phyloP scores from a whole-genome alignment of 495 filamentous ascomycete species.

The Penicillium desertorum region DNA sequence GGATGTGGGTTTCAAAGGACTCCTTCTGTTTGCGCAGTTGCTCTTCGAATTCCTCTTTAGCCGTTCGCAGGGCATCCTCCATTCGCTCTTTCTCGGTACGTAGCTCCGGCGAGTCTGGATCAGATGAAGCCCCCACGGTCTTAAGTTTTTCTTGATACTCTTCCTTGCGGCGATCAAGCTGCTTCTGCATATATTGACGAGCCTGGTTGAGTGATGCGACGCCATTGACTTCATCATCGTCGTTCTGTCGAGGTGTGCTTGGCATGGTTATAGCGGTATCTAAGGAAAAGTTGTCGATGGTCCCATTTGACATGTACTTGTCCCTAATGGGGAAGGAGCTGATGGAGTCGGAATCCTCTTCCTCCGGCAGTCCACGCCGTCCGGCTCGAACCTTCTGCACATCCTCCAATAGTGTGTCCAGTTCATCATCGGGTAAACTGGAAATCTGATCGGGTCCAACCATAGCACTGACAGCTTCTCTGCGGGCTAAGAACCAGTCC shows the following conservation, averaged over 20 bases:
- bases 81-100: slow-evolving; percentile 81
- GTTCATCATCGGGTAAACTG: slow-evolving; percentile 85
- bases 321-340: slow-evolving; percentile 86
- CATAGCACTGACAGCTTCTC: slow-evolving; percentile 87
- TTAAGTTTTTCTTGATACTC: slow-evolving; percentile 81
- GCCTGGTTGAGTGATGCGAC: slow-evolving; percentile 72
- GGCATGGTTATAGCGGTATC: slow-evolving; percentile 94
- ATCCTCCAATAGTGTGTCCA: slow-evolving; percentile 93
- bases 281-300: slow-evolving; percentile 92
- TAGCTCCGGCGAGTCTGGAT: slow-evolving; percentile 80
- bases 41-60: slow-evolving; percentile 84
- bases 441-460: slow-evolving; percentile 89
- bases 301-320: slow-evolving; percentile 95
- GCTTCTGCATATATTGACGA: slow-evolving; percentile 82
- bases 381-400: slow-evolving; percentile 84
- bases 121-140: slow-evolving; percentile 67
- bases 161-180: slow-evolving; percentile 80
- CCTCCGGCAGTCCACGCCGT: slow-evolving; percentile 70
- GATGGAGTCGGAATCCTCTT: slow-evolving; percentile 87
- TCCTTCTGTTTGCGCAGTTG: slow-evolving; percentile 73
- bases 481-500: slow-evolving; percentile 92
- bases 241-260: slow-evolving; percentile 75
- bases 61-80: slow-evolving; percentile 74
- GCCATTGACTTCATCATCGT: slow-evolving; percentile 60
- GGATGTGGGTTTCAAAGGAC: slow-evolving; percentile 69